Evolutionary conservation across 176 grass and related monocot species (phyloP).

Genomic region (Bothriochloa decipiens): DNA sequence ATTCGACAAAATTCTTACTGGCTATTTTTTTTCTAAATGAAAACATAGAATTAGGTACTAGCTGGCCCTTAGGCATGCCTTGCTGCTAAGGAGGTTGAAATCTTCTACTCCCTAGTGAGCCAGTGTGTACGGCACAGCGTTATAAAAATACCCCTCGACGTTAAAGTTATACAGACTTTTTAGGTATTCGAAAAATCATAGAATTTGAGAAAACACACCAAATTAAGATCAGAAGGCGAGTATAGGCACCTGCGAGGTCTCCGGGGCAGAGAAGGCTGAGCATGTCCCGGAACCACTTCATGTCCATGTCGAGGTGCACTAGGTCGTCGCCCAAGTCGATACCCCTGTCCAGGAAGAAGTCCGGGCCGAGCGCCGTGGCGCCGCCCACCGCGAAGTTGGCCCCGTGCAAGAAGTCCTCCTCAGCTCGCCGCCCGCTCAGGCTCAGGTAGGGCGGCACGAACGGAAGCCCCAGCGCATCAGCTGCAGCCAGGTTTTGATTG

Average conservation of each 20-base stretch:
- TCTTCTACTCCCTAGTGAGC: too few relatives aligned
- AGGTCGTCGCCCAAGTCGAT: conserved; percentile 47
- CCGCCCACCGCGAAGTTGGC: conserved; percentile 80
- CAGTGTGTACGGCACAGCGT: too few relatives aligned
- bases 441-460: conserved; percentile 62
- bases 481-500: background rate
- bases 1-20: too few relatives aligned
- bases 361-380: conserved; percentile 45
- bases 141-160: too few relatives aligned
- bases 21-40: too few relatives aligned
- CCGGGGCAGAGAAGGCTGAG: conserved; percentile 43
- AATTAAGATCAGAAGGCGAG: too few relatives aligned
- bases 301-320: conserved; percentile 67
- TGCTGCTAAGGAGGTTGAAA: too few relatives aligned
- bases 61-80: too few relatives aligned
- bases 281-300: conserved; percentile 73
- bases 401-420: conserved; percentile 58
- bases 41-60: too few relatives aligned
- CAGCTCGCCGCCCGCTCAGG: conserved; percentile 34
- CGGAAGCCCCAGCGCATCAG: conserved; percentile 54
- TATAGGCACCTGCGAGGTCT: background rate
- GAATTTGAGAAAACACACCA: too few relatives aligned
- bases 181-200: too few relatives aligned
- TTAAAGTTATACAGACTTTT: too few relatives aligned
- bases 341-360: conserved; percentile 67